Evolutionary conservation across 495 filamentous ascomycete species (phyloP).

Genomic region (Thozetella sp.): DNA sequence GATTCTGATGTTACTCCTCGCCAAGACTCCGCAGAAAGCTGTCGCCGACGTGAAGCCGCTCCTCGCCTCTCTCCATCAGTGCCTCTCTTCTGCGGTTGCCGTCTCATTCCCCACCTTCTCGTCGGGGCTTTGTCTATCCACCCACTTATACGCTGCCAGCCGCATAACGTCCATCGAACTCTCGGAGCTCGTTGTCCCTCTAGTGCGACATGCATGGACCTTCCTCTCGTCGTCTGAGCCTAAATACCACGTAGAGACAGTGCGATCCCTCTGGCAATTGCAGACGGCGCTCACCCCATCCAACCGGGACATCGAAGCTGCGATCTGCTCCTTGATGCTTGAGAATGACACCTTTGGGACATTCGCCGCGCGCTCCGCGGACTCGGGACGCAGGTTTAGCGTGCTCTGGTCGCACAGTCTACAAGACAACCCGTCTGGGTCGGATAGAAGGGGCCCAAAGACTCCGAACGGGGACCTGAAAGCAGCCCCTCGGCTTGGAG

Average conservation of each 20-base stretch:
- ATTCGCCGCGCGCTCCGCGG: slow-evolving; percentile 52
- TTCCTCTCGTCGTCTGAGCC: slow-evolving; percentile 79
- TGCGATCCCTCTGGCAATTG: slow-evolving; percentile 82
- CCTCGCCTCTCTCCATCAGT: slow-evolving; percentile 54
- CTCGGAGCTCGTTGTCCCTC: slow-evolving; percentile 63
- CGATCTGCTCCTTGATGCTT: slow-evolving; percentile 75
- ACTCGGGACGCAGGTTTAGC: slow-evolving; percentile 65
- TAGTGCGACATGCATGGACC: slow-evolving; percentile 74
- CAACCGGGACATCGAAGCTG: slow-evolving; percentile 71
- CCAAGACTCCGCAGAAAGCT: slow-evolving; percentile 54
- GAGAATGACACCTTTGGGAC: slow-evolving; percentile 49
- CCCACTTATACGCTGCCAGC: slow-evolving; percentile 61
- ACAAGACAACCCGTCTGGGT: slow-evolving; percentile 52
- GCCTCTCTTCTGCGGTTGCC: slow-evolving; percentile 30
- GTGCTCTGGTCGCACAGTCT: slow-evolving; percentile 81
- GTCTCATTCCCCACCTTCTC: slow-evolving; percentile 54
- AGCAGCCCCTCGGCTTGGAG: slow-evolving; percentile 42
- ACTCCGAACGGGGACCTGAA: slow-evolving; percentile 52
- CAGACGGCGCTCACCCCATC: slow-evolving; percentile 59
- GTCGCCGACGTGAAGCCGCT: slow-evolving; percentile 54
- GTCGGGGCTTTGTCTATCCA: slow-evolving; percentile 63
- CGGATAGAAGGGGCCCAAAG: slow-evolving; percentile 48
- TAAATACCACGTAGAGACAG: slow-evolving; percentile 91
- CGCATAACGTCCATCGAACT: slow-evolving; percentile 59
- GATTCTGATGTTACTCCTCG: slow-evolving; percentile 60